A percentile compares a stretch with the other conserved stretches of the same genome.
Conservation (phyloP, 2,329 filamentous ascomycete genomes). For the Harringtonia aguacate region DNA sequence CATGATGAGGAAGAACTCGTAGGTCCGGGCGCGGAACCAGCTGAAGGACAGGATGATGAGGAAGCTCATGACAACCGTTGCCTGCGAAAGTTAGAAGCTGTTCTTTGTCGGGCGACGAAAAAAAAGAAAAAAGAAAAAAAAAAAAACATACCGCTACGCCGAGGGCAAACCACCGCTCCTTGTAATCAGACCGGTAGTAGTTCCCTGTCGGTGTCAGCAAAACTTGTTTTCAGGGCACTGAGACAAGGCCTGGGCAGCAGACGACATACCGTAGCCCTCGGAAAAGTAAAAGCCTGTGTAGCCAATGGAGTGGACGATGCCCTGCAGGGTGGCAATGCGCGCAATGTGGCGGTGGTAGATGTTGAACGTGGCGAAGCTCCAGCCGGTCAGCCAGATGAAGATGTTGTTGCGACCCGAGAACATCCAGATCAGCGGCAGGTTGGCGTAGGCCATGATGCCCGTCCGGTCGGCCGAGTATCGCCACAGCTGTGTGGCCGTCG, state of each 20-base stretch:
- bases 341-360: conserved; percentile 58
- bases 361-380: conserved; percentile 56
- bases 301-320: conserved; percentile 43
- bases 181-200: neutral
- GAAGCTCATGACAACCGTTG: conserved; percentile 33
- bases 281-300: neutral
- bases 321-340: conserved; percentile 48
- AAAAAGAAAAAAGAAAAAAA: neutral
- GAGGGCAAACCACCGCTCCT: neutral
- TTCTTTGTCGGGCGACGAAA: no score
- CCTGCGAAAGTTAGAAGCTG: conserved; percentile 10
- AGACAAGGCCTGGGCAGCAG: neutral
- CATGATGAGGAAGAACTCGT: conserved; percentile 34
- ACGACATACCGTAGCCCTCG: neutral
- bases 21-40: conserved; percentile 38
- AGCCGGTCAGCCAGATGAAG: conserved; percentile 55
- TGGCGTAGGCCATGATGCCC: conserved; percentile 10
- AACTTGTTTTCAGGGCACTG: neutral
- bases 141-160: conserved; percentile 1
- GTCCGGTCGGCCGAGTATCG: conserved; percentile 12
- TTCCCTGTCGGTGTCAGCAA: neutral
- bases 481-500: conserved; percentile 6
- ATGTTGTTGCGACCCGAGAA: conserved; percentile 58
- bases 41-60: conserved; percentile 36
- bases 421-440: conserved; percentile 19